phyloP scores from a whole-genome alignment of 2,329 filamentous ascomycete genomes.

The Simplicillium aogashimaense region DNA sequence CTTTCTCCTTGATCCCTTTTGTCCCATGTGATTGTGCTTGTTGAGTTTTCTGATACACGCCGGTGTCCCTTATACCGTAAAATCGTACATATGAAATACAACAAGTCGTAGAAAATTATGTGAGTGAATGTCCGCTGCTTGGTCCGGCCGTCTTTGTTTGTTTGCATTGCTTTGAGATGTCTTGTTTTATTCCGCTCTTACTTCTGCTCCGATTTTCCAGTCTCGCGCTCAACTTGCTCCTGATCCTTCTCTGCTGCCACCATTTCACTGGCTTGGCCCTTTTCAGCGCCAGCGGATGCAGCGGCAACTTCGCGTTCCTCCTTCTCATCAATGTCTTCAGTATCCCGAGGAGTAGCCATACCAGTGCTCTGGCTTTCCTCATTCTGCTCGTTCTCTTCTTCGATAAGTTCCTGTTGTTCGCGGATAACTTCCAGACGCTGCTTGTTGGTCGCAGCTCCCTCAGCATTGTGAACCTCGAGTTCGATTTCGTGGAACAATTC shows the following conservation, averaged over 20 bases:
- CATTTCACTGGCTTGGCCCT: constrained; percentile 42
- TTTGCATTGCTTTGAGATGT: constrained; percentile 3
- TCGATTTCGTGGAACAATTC: constrained; percentile 99
- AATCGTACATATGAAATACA: constrained; percentile 9
- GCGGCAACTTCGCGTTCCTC: constrained; percentile 57
- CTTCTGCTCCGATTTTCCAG: constrained; percentile 14
- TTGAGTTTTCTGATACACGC: constrained; percentile 6
- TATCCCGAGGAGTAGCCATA: constrained; percentile 68
- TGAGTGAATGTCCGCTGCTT: constrained; percentile 1
- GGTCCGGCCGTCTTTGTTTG: not conserved
- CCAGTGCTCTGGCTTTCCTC: constrained; percentile 69
- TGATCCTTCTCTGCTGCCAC: constrained; percentile 44
- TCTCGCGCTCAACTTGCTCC: constrained; percentile 9
- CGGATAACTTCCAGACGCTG: constrained; percentile 95
- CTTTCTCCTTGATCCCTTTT: constrained; percentile 3
- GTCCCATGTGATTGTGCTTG: constrained; percentile 5
- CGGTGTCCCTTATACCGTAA: constrained; percentile 5
- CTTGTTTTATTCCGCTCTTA: not conserved
- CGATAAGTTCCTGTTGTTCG: constrained; percentile 96
- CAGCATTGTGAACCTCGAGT: constrained; percentile 91
- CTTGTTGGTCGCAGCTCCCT: constrained; percentile 97
- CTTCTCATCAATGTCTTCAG: constrained; percentile 90
- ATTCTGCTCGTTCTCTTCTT: constrained; percentile 92
- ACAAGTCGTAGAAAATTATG: constrained; percentile 7
- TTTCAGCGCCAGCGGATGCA: constrained; percentile 34